These are phyloP conservation scores for Stachybotrys echinatus DNA, from an alignment of 2,329 filamentous ascomycete species.

Conservation along the genomic window DNA sequence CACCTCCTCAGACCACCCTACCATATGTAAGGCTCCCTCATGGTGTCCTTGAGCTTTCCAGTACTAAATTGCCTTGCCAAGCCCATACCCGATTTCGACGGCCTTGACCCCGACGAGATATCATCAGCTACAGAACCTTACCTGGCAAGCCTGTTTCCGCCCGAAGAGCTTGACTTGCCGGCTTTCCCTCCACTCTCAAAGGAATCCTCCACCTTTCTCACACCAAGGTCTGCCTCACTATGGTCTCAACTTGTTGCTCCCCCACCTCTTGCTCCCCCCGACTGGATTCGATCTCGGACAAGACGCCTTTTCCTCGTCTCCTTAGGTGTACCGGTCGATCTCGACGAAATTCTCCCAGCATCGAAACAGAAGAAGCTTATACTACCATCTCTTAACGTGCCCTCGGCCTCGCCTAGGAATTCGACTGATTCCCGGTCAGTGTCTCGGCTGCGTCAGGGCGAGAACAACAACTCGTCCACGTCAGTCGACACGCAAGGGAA, in stretches of 20 bases:
- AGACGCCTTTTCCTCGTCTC: constrained; percentile 93
- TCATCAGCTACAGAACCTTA: constrained; percentile 58
- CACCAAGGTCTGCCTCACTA: constrained; percentile 79
- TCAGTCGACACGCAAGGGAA: constrained; percentile 56
- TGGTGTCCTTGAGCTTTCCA: neutral
- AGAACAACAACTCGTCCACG: constrained; percentile 49
- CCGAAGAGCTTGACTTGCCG: constrained; percentile 47
- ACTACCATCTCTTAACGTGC: constrained; percentile 79
- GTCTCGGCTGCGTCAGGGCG: constrained; percentile 39
- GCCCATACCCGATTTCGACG: constrained; percentile 65
- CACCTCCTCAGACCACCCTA: constrained; percentile 28
- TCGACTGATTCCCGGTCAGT: constrained; percentile 49
- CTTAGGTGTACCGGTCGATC: constrained; percentile 88
- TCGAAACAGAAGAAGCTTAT: constrained; percentile 98
- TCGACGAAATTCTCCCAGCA: constrained; percentile 94
- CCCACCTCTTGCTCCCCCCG: constrained; percentile 87
- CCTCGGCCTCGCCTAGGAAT: constrained; percentile 46
- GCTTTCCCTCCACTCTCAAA: constrained; percentile 44
- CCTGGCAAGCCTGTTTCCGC: constrained; percentile 60
- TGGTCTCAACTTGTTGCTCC: constrained; percentile 97
- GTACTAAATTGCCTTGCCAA: constrained; percentile 30
- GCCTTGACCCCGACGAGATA: constrained; percentile 56
- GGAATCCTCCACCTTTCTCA: constrained; percentile 68
- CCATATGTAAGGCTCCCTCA: constrained; percentile 37
- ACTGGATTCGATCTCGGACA: constrained; percentile 96